A percentile compares a stretch with the other conserved stretches of the same genome.
These are phyloP conservation scores for Beauveria varroae DNA, from an alignment of 2,329 filamentous ascomycete species.

Conservation along the genomic window DNA sequence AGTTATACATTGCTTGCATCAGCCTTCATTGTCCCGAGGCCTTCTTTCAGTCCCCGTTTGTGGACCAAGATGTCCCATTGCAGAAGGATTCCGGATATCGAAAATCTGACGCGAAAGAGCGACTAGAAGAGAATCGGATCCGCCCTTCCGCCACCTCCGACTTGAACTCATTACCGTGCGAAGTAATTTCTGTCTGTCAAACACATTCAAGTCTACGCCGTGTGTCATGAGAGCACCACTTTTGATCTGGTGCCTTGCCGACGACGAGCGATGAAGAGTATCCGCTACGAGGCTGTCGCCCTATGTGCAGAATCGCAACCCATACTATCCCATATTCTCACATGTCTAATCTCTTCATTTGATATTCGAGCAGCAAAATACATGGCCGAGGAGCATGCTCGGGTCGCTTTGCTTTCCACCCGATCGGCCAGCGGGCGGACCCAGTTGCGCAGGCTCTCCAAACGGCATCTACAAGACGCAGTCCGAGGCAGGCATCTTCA, in stretches of 20 bases:
- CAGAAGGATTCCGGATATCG: no score
- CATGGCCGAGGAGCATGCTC: constrained; percentile 9
- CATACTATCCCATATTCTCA: constrained; percentile 1
- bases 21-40: no score
- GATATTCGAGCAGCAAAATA: background rate
- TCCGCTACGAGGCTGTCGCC: background rate
- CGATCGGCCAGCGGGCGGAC: constrained; percentile 14
- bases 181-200: no score
- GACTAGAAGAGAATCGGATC: no score
- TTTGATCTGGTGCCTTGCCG: background rate
- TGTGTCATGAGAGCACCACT: background rate
- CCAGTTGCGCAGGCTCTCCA: constrained; percentile 11
- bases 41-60: no score
- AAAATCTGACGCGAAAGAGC: no score
- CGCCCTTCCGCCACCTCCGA: no score
- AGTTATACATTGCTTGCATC: no score
- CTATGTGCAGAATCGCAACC: background rate
- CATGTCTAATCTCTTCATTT: constrained; percentile 2
- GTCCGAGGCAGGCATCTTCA: constrained; percentile 17
- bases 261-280: background rate
- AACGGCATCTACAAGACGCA: constrained; percentile 15
- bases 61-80: no score
- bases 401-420: constrained; percentile 17
- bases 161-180: no score
- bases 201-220: background rate